These are phyloP conservation scores for Claviceps cyperi DNA, from an alignment of 2,329 filamentous ascomycete species.

Conservation along the genomic window DNA sequence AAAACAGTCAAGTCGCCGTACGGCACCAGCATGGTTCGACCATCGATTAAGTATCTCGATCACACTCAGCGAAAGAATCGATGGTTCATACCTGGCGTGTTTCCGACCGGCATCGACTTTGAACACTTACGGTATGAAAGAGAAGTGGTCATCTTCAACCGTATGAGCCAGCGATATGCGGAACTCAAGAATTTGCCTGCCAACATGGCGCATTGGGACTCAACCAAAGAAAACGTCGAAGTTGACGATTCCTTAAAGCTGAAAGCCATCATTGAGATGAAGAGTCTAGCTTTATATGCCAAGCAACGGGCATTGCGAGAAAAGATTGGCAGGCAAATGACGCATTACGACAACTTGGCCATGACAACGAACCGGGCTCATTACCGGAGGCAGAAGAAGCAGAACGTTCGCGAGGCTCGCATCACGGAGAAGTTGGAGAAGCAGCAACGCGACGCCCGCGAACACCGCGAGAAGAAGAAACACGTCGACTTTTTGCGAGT, in stretches of 20 bases:
- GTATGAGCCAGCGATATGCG: slow-evolving; percentile 69
- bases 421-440: slow-evolving; percentile 99
- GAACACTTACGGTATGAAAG: slow-evolving; percentile 76
- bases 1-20: slow-evolving; percentile 67
- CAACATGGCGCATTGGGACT: slow-evolving; percentile 79
- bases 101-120: slow-evolving; percentile 78
- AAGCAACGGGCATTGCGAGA: slow-evolving; percentile 80
- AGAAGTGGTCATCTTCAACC: slow-evolving; percentile 79
- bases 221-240: slow-evolving; percentile 49
- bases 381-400: slow-evolving; percentile 94
- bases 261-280: slow-evolving; percentile 89
- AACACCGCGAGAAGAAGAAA: slow-evolving; percentile 95
- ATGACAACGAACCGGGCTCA: slow-evolving; percentile 90
- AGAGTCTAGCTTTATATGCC: slow-evolving; percentile 72
- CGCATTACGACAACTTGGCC: slow-evolving; percentile 87
- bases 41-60: slow-evolving; percentile 61
- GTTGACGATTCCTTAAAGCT: slow-evolving; percentile 74
- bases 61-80: slow-evolving; percentile 65
- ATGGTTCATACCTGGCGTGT: slow-evolving; percentile 70
- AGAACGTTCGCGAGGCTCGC: slow-evolving; percentile 83
- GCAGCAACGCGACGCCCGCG: slow-evolving; percentile 89
- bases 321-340: slow-evolving; percentile 79
- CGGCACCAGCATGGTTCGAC: slow-evolving; percentile 34
- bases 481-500: slow-evolving; percentile 83
- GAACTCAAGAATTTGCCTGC: slow-evolving; percentile 75